Conservation (phyloP, 2,329 filamentous ascomycete genomes). For the Scolecobasidium constrictum region DNA sequence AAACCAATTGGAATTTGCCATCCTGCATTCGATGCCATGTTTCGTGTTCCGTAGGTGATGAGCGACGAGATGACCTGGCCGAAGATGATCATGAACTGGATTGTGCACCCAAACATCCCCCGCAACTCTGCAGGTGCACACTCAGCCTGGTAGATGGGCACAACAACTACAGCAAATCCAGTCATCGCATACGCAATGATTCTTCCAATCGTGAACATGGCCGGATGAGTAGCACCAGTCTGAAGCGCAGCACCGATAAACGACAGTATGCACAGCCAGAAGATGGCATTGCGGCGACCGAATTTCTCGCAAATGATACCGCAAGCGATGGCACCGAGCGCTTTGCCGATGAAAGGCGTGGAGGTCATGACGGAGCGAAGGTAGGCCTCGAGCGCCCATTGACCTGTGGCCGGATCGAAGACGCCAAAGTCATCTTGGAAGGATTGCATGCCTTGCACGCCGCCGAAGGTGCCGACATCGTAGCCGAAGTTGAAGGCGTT, state of each 20-base stretch:
- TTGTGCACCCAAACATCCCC: not conserved
- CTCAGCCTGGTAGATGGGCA: not conserved
- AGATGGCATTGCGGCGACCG: not conserved
- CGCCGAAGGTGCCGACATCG: constrained; percentile 1
- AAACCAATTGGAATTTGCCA: too few relatives aligned
- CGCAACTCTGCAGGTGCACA: not conserved
- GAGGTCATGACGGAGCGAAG: not conserved
- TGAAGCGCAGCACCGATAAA: not conserved
- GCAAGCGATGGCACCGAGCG: not conserved
- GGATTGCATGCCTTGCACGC: not conserved
- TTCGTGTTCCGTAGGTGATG: too few relatives aligned
- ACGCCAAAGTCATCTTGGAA: not conserved
- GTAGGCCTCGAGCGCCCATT: not conserved
- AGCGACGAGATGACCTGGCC: too few relatives aligned
- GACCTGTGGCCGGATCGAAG: not conserved
- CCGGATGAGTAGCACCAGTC: not conserved
- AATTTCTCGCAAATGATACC: not conserved
- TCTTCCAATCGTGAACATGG: not conserved
- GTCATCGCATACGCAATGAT: not conserved
- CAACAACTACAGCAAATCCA: not conserved
- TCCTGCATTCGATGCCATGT: too few relatives aligned
- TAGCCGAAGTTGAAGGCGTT: constrained; percentile 1
- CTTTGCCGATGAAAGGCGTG: not conserved
- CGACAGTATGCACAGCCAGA: not conserved
- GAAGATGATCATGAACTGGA: too few relatives aligned